phyloP scores from a whole-genome alignment of 768 basidiomycete genomes.

The Daedaleopsis sinensis region DNA sequence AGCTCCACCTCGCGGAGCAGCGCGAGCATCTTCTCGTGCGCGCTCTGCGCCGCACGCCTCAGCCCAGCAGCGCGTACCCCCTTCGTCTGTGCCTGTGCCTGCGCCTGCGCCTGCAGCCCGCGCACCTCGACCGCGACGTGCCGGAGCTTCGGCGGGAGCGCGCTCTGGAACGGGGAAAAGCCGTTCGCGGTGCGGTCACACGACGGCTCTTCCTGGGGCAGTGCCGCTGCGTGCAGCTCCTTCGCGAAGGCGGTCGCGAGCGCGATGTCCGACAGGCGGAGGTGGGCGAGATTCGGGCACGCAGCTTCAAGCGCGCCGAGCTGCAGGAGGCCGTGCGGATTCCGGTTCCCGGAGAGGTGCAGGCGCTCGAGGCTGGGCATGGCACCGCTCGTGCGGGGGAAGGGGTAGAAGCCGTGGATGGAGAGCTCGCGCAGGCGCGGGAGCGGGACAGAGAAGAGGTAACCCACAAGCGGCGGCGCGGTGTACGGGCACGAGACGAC shows the following conservation, averaged over 20 bases:
- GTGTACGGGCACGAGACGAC: slow-evolving; percentile 35
- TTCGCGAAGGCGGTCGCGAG: slow-evolving; percentile 44
- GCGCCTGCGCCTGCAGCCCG: background rate
- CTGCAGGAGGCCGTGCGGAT: slow-evolving; percentile 50
- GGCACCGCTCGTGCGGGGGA: slow-evolving; percentile 35
- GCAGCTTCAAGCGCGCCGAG: slow-evolving; percentile 40
- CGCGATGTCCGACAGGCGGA: slow-evolving; percentile 47
- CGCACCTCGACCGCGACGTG: slow-evolving; percentile 10
- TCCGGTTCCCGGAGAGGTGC: slow-evolving; percentile 52
- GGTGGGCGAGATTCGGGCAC: slow-evolving; percentile 42
- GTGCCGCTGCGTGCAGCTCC: slow-evolving; percentile 39
- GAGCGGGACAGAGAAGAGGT: slow-evolving; percentile 45
- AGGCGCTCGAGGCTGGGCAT: slow-evolving; percentile 45
- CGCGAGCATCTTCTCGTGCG: slow-evolving; percentile 17
- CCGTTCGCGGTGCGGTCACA: background rate
- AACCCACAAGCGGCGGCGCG: slow-evolving; percentile 43
- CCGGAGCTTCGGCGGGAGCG: slow-evolving; percentile 8
- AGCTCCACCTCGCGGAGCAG: slow-evolving; percentile 10
- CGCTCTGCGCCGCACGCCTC: slow-evolving; percentile 6
- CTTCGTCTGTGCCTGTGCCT: background rate
- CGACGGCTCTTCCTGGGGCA: background rate
- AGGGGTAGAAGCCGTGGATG: slow-evolving; percentile 53
- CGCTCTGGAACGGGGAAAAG: background rate
- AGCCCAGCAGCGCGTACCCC: background rate
- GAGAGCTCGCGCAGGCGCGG: slow-evolving; percentile 45